A percentile compares a stretch with the other conserved stretches of the same genome.
phyloP scores from a whole-genome alignment of 257 asterid species.

The Fraxinus anomala region DNA sequence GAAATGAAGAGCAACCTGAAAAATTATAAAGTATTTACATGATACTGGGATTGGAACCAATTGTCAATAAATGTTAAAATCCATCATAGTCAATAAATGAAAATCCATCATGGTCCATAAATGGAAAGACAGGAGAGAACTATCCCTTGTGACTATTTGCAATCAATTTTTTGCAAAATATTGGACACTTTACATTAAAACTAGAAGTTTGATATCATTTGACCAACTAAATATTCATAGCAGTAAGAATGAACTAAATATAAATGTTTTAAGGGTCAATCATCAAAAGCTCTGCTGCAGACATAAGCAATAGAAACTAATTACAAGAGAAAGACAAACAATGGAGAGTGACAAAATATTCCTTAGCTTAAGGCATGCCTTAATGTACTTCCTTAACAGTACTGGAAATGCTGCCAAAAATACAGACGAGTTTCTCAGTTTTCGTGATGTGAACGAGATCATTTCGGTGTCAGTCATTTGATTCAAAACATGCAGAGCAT shows the following conservation, averaged over 20 bases:
- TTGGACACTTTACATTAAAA: conserved; percentile 1
- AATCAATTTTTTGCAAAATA: conserved; percentile 1
- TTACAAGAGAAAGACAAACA: background rate
- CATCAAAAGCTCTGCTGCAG: conserved; percentile 1
- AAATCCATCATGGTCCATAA: background rate
- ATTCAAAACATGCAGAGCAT: conserved; percentile 79
- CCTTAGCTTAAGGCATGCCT: conserved; percentile 47
- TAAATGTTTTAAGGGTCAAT: background rate
- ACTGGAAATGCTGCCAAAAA: conserved; percentile 88
- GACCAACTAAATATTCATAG: conserved; percentile 5
- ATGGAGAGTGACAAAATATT: conserved; percentile 7
- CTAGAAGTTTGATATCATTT: conserved; percentile 15
- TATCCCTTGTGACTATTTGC: background rate
- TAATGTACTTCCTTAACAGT: conserved; percentile 80
- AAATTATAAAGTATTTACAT: conserved; percentile 15
- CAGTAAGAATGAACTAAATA: background rate
- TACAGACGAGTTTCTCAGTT: conserved; percentile 64
- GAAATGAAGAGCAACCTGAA: conserved; percentile 90
- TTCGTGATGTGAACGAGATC: conserved; percentile 76
- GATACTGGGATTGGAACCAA: conserved; percentile 8
- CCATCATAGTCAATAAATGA: background rate
- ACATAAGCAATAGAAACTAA: background rate
- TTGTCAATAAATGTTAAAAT: background rate
- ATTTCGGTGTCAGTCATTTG: conserved; percentile 92
- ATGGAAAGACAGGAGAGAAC: background rate